Base-by-base conservation (phyloP, 495 filamentous ascomycete genomes). In the Glonium stellatum region DNA sequence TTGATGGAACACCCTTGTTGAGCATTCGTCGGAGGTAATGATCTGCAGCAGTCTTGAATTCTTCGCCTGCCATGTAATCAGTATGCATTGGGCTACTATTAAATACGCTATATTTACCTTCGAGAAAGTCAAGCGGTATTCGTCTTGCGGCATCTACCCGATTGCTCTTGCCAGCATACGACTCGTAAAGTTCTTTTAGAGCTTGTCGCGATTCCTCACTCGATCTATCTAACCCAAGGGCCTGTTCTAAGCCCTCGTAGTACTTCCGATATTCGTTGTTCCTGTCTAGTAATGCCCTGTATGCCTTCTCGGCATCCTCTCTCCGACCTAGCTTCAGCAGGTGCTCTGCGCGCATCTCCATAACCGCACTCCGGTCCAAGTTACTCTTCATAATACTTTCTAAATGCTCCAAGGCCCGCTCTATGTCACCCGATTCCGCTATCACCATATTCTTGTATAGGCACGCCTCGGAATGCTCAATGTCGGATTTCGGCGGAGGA, bases 361-460 rank as follows among this genome's bases (percentile, higher is more conserved):
- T 81, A 18, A 96, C 84, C n/a, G 88, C 87, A 34, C 92, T 80
- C 34, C 88, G 84, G 70, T 99, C 93, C 49, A 92, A 81, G 70
- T 83, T 88, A 63, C 83, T 76, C 77, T 91, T 89, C 42, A 80
- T 80, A 49, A 88, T 81, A 6, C 79, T 79, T 63, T 96, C 86
- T 11, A 99, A 76, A 70, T 99, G 90, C 51, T 95, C 87, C 71
- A 99, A 71, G 18, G 93, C 93, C 66, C 84, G 79, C 66, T 90
- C 81, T 18, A 81, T 77, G 47, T 97, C 84, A 11, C 90, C 90
- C 27, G 78, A 77, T 71, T 97, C 95, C 34, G 89, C 90, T 70
- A 99, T 96, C 60, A 99, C 87, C 19, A 80, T 80, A 71, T 97
- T 99, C 75, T 95, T 97, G 76, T 99, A 99, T 71, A 99, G 78